Evolutionary conservation across 345 rosid species (phyloP), one percentile per base, ranked within the genome.

Genomic region (Salix dunnii): DNA sequence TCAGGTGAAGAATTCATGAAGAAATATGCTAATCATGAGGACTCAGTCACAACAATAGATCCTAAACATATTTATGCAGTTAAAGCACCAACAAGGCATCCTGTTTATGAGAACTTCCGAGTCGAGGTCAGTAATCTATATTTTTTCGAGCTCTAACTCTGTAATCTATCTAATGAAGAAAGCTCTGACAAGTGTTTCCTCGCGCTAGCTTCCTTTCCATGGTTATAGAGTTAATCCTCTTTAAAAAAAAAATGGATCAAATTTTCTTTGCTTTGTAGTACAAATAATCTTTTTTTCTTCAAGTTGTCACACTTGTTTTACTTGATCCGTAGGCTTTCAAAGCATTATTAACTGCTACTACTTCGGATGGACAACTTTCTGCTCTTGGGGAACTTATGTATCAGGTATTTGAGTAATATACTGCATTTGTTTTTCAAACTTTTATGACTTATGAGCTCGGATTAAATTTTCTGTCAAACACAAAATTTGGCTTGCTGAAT

Each of bases 341-440:
- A 88, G 97, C 99, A 9, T 85, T 96, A 78, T 82, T 96, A 71
- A 86, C 99, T 21, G 89, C 99, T 11, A 82, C 89, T 33, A 74
- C 81, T 76, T 96, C 98, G 78, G 97, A 90, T 67, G 99, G 92
- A 38, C 99, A 96, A 69, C 95, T 96, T 38, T 84, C 92, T 0
- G 89, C 99, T 77, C 94, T 96, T 38, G 99, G 99, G 72, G 99
- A 95, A 78, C 88, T 96, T 77, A 80, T 94, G 72, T 96, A 96
- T 87, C 98, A 93, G 99, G 99, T 91, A 84, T 71, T 35, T 36
- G 36, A 35, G 36, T 35, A 35, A 5, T 35, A 0, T 35, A 35
- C 36, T 35, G 36, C 5, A 35, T 35, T 35, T 35, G 5, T 67
- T 3, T 12, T 67, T 61, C 33, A 61, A 61, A 61, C 0, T 23